These are phyloP conservation scores for Graphilbum ipis-grandicollis DNA, from an alignment of 2,329 filamentous ascomycete species.

Conservation along the genomic window DNA sequence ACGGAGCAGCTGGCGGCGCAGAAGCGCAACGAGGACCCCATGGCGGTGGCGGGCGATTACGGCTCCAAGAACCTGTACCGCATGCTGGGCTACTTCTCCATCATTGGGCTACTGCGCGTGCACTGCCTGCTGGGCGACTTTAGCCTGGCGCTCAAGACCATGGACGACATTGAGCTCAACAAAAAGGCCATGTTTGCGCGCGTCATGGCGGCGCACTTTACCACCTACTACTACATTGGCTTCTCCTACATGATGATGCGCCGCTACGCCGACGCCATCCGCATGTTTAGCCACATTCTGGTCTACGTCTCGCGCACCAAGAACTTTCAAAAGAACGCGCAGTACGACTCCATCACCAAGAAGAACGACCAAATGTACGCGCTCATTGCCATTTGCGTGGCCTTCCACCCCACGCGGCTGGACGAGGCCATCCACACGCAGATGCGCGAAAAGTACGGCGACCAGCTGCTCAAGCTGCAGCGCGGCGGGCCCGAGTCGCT, in stretches of 20 bases:
- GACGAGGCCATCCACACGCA: constrained; percentile 99
- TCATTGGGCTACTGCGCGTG: constrained; percentile 89
- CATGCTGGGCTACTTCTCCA: constrained; percentile 98
- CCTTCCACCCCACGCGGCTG: constrained; percentile 89
- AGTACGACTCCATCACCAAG: constrained; percentile 98
- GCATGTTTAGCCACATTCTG: constrained; percentile 99
- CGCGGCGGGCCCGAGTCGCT: constrained; percentile 89
- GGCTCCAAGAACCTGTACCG: constrained; percentile 86
- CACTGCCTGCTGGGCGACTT: constrained; percentile 96
- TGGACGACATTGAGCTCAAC: constrained; percentile 98
- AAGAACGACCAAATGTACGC: constrained; percentile 99
- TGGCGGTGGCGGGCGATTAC: constrained; percentile 83
- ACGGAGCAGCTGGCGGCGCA: constrained; percentile 90
- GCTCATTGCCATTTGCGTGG: constrained; percentile 94
- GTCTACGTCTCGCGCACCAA: constrained; percentile 97
- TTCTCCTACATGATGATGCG: constrained; percentile 99
- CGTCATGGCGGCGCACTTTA: constrained; percentile 99
- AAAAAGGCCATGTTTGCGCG: constrained; percentile 99
- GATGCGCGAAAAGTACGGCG: constrained; percentile 95
- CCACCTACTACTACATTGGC: constrained; percentile 98
- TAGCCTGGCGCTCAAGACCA: constrained; percentile 92
- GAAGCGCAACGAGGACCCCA: constrained; percentile 83
- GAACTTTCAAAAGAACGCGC: constrained; percentile 99
- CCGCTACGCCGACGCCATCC: constrained; percentile 96
- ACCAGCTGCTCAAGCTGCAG: constrained; percentile 93